Conservation (phyloP, 495 filamentous ascomycete species). For the Penicillium silybi region DNA sequence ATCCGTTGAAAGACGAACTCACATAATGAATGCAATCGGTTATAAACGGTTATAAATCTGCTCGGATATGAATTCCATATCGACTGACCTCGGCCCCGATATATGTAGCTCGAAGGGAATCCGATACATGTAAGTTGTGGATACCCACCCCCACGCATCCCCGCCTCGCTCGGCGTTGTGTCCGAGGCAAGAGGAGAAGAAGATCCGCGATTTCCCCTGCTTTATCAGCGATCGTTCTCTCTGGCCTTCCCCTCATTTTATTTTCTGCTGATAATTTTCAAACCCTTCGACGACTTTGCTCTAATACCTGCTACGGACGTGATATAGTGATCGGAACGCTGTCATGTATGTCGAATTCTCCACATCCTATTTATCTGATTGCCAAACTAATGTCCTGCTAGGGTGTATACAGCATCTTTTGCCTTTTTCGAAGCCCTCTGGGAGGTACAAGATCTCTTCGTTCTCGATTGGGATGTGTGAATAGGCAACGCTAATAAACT, state of each 20-base stretch:
- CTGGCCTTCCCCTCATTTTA: neutral
- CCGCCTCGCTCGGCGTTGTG: slow-evolving; percentile 6
- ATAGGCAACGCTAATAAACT: slow-evolving; percentile 1
- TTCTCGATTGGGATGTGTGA: neutral
- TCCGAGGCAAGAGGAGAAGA: slow-evolving; percentile 6
- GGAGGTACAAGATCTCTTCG: slow-evolving; percentile 45
- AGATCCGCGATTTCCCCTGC: neutral
- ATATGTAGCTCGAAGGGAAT: neutral
- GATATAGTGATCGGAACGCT: neutral
- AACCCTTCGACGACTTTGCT: neutral
- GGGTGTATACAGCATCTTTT: slow-evolving; percentile 67
- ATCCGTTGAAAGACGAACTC: too few species aligned
- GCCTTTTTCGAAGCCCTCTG: slow-evolving; percentile 95
- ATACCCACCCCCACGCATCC: slow-evolving; percentile 18
- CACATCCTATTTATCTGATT: neutral
- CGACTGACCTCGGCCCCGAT: neutral
- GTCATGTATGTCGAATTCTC: slow-evolving; percentile 5
- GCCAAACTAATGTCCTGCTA: slow-evolving; percentile 10
- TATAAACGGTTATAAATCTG: neutral
- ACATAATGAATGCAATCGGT: neutral
- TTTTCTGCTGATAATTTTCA: neutral
- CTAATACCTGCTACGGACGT: neutral
- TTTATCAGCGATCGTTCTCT: slow-evolving; percentile 1
- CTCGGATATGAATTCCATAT: neutral
- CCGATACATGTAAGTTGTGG: neutral